These are phyloP conservation scores for Corrigiola litoralis DNA, from an alignment of 179 eudicot genomes.

Conservation along the genomic window DNA sequence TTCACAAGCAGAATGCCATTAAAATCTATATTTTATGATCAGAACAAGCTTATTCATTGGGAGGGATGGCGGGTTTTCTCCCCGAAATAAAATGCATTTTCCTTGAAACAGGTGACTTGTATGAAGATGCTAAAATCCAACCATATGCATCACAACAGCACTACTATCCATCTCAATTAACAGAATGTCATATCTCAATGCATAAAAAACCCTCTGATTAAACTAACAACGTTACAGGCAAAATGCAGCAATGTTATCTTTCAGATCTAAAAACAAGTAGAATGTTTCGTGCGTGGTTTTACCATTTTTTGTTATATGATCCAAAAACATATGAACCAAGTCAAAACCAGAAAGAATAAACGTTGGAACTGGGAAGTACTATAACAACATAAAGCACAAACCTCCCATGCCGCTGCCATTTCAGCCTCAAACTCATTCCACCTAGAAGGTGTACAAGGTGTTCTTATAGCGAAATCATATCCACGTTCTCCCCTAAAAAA, in stretches of 20 bases:
- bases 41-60: too few relatives aligned
- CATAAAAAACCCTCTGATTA: background rate
- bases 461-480: conserved; percentile 79
- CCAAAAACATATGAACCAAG: background rate
- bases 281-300: too few relatives aligned
- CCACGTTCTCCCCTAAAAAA: conserved; percentile 70
- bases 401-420: conserved; percentile 98
- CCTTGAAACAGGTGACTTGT: background rate
- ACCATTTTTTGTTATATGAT: too few relatives aligned
- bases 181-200: background rate
- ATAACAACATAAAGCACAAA: conserved; percentile 23
- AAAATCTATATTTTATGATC: background rate
- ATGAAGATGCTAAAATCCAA: background rate
- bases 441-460: conserved; percentile 92
- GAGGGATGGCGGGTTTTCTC: too few relatives aligned
- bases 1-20: background rate
- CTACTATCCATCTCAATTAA: background rate
- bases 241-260: background rate
- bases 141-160: background rate
- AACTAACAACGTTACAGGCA: background rate
- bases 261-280: background rate
- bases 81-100: background rate
- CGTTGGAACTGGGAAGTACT: background rate
- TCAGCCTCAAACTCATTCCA: conserved; percentile 86
- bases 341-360: background rate